Conservation (phyloP, 2,329 filamentous ascomycete species). For the Periconia sp. region DNA sequence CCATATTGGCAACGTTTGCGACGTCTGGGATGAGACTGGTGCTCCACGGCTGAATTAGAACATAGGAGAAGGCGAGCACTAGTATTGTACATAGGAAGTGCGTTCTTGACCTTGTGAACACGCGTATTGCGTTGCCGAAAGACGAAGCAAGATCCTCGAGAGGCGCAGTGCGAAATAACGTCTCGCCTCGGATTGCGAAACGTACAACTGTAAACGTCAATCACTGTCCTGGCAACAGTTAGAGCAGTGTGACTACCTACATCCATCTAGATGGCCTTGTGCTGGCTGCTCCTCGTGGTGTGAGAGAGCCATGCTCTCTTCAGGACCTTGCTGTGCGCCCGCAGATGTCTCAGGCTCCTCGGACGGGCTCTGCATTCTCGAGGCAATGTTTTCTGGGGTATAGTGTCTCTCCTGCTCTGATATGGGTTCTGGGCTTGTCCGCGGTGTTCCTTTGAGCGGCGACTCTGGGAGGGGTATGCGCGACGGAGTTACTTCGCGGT, state of each 20-base stretch:
- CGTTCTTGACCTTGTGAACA: constrained; percentile 71
- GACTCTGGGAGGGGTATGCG: constrained; percentile 67
- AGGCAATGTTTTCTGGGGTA: constrained; percentile 39
- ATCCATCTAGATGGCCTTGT: constrained; percentile 41
- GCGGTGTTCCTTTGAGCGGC: constrained; percentile 63
- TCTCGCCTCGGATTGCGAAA: constrained; percentile 85
- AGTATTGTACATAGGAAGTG: constrained; percentile 69
- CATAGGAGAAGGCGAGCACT: constrained; percentile 68
- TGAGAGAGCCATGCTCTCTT: constrained; percentile 32
- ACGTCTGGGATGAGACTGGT: constrained; percentile 78
- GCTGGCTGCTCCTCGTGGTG: constrained; percentile 31
- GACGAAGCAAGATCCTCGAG: constrained; percentile 75
- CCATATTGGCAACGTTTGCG: constrained; percentile 87
- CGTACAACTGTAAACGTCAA: constrained; percentile 71
- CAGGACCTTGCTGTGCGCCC: constrained; percentile 21
- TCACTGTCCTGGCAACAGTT: neutral
- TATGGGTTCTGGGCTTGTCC: constrained; percentile 56
- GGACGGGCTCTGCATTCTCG: constrained; percentile 41
- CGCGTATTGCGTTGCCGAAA: constrained; percentile 64
- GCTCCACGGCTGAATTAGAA: constrained; percentile 69
- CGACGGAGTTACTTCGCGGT: constrained; percentile 59
- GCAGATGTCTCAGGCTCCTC: constrained; percentile 27
- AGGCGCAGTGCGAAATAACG: constrained; percentile 84
- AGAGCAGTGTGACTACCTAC: constrained; percentile 32
- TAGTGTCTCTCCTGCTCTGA: constrained; percentile 42